Conservation (phyloP, 2,329 filamentous ascomycete species). For the Trichoderma sp. region DNA sequence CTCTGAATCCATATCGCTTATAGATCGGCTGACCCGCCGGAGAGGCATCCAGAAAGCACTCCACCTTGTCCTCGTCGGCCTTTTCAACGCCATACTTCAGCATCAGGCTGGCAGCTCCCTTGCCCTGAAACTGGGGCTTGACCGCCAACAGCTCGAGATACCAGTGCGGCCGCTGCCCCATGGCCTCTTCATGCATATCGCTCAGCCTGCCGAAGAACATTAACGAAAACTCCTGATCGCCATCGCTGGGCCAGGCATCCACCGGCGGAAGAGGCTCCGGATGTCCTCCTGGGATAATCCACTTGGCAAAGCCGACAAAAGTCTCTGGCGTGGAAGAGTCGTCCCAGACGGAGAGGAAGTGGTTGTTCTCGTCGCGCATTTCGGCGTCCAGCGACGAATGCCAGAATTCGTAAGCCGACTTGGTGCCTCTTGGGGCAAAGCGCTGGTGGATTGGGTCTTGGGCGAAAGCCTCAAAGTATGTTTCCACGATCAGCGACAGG, state of each 20-base stretch:
- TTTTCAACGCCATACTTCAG: constrained; percentile 6
- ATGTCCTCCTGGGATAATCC: constrained; percentile 6
- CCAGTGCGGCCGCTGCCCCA: constrained; percentile 23
- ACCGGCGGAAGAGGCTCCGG: background rate
- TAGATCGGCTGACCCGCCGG: constrained; percentile 17
- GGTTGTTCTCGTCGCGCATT: constrained; percentile 8
- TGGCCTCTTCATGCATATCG: constrained; percentile 19
- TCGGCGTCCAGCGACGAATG: background rate
- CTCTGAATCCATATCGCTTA: constrained; percentile 20
- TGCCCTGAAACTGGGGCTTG: constrained; percentile 11
- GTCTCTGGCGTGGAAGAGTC: background rate
- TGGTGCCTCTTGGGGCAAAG: constrained; percentile 13
- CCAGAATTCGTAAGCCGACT: constrained; percentile 22
- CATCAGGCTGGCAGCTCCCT: constrained; percentile 24
- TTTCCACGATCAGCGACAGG: constrained; percentile 18
- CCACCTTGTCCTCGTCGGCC: constrained; percentile 23
- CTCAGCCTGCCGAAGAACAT: constrained; percentile 18
- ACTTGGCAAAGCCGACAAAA: constrained; percentile 21
- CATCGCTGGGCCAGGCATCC: constrained; percentile 20
- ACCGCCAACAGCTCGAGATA: constrained; percentile 23
- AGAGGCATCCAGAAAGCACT: constrained; percentile 23
- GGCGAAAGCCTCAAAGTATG: constrained; percentile 26
- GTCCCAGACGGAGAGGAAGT: constrained; percentile 20
- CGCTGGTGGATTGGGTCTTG: constrained; percentile 19
- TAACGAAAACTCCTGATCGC: constrained; percentile 18